Conservation (phyloP, 2,329 filamentous ascomycete genomes). For the Trichothecium sympodiale region DNA sequence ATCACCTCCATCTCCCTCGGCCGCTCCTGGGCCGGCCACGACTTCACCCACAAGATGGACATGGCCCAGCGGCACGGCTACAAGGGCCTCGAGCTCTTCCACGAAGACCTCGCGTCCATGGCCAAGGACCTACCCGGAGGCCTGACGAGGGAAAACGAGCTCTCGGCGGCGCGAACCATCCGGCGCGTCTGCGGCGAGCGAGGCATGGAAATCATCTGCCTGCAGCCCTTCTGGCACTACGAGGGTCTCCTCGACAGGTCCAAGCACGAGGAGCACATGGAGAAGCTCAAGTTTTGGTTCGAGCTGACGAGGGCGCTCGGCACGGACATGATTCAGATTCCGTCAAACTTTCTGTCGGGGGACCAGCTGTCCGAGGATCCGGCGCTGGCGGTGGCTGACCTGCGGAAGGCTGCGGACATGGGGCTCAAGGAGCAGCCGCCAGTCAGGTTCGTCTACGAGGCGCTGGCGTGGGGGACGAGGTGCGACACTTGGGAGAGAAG, state of each 20-base stretch:
- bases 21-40: slow-evolving; percentile 56
- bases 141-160: slow-evolving; percentile 27
- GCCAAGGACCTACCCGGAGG: slow-evolving; percentile 33
- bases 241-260: slow-evolving; percentile 56
- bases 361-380: slow-evolving; percentile 31
- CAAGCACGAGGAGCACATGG: slow-evolving; percentile 46
- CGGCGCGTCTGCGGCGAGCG: slow-evolving; percentile 44
- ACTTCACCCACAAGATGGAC: slow-evolving; percentile 54
- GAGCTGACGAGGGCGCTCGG: slow-evolving; percentile 51
- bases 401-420: slow-evolving; percentile 54
- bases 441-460: slow-evolving; percentile 61
- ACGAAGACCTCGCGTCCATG: slow-evolving; percentile 60
- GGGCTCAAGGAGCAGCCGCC: slow-evolving; percentile 42
- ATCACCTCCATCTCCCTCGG: slow-evolving; percentile 73
- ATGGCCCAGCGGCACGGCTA: slow-evolving; percentile 56
- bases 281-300: slow-evolving; percentile 56
- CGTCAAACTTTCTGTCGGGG: slow-evolving; percentile 53
- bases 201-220: slow-evolving; percentile 46
- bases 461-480: slow-evolving; percentile 58
- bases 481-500: slow-evolving; percentile 58
- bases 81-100: slow-evolving; percentile 64
- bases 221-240: slow-evolving; percentile 67
- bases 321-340: slow-evolving; percentile 62
- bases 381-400: slow-evolving; percentile 48
- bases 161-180: slow-evolving; percentile 48